Conservation (phyloP, 75 land plant genomes). For the Sequoia sempervirens region DNA sequence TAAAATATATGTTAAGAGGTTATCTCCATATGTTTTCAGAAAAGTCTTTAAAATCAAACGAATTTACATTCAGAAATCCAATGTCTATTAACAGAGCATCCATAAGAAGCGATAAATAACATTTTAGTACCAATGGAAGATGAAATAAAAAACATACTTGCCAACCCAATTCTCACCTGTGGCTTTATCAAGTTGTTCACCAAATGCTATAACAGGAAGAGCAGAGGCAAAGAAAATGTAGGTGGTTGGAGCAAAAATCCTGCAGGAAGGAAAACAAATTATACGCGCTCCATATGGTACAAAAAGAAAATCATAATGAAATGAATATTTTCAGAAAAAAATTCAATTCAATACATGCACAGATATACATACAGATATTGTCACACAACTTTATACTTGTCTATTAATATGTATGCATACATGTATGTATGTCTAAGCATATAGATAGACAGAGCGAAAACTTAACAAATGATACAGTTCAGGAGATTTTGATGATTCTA, state of each 20-base stretch:
- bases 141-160: too few species aligned
- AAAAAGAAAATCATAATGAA: neutral
- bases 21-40: neutral
- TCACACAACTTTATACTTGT: neutral
- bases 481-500: too few species aligned
- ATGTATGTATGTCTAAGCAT: too few species aligned
- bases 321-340: neutral
- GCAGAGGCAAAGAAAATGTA: slow-evolving; percentile 97
- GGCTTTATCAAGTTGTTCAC: slow-evolving; percentile 81
- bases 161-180: slow-evolving; percentile 43
- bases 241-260: slow-evolving; percentile 86
- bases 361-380: too few species aligned
- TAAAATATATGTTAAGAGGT: neutral
- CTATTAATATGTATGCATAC: neutral
- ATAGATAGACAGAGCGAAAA: too few species aligned
- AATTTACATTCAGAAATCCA: neutral
- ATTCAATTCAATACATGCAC: neutral
- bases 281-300: neutral
- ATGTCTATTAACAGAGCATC: neutral
- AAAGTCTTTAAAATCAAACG: neutral
- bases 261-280: slow-evolving; percentile 11
- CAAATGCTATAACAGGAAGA: slow-evolving; percentile 92
- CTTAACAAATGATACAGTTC: neutral
- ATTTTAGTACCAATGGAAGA: neutral
- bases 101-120: too few species aligned